Evolutionary conservation across 225 moss, liverwort and hornwort species (phyloP), one percentile per base, ranked within the genome.

Genomic region (Anthoceros angustus): DNA sequence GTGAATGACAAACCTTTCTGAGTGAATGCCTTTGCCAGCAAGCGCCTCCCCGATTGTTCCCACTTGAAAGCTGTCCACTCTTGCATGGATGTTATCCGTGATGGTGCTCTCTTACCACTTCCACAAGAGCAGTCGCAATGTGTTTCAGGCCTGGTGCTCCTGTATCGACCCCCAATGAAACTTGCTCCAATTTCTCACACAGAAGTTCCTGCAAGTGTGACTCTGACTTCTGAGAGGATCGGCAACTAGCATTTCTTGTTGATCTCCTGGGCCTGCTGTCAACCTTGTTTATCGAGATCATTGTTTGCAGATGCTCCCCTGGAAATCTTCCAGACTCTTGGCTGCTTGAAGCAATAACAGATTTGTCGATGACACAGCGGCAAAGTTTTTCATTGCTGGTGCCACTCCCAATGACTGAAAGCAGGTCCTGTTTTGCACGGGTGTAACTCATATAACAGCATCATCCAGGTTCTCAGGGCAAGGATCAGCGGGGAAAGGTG

Each of bases 401-500:
- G 32, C 32, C 32, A 32, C 32, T 32, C 32, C 32, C 32, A 32
- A 32, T 32, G 1, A 32, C 4, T 1, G 32, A 4, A 4, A 32
- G 32, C 16, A 84, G 25, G 16, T 70, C 67, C 55, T 77, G 71
- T 42, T 71, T 65, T 63, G 90, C 83, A 55, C 66, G 66, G 63
- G 70, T 67, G 67, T 94, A 90, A 63, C 74, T 72, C 81, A 72
- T 61, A 90, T 64, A 64, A 84, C 86, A 81, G 76, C 32, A 32
- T 32, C 32, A 32, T 32, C 32, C 32, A 32, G 32, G 32, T 69
- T 63, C 40, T 16, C 70, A 12, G 43, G 50, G 48, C 24, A 14
- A n/a, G 11, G 72, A 67, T 32, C 9, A 80, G 66, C 38, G 43
- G 69, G 55, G 46, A 48, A 68, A 11, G 41, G 14, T 40, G 70